phyloP scores from a whole-genome alignment of 129 eudicot species.

The Silybum marianum region DNA sequence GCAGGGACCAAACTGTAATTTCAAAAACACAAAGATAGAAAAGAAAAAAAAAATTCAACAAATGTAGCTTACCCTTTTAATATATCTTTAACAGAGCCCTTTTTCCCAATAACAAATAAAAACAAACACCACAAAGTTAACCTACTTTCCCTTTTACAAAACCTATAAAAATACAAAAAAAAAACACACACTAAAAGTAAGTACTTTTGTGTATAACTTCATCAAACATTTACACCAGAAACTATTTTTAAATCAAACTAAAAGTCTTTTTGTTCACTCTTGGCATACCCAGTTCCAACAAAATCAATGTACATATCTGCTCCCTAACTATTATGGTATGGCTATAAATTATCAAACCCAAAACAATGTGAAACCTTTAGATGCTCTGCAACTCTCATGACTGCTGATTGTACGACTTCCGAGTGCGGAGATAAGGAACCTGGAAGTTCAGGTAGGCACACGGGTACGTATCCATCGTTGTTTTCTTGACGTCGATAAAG shows the following conservation, averaged over 20 bases:
- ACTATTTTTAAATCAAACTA: background rate
- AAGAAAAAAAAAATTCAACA: too few relatives aligned
- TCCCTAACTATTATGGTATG: background rate
- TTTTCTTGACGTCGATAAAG: constrained; percentile 47
- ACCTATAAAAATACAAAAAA: constrained; percentile 22
- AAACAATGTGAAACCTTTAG: constrained; percentile 71
- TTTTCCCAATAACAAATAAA: background rate
- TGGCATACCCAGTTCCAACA: background rate
- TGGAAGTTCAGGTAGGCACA: constrained; percentile 79
- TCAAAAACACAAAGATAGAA: too few relatives aligned
- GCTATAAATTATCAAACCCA: constrained; percentile 35
- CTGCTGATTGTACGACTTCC: constrained; percentile 61
- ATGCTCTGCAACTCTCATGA: constrained; percentile 63
- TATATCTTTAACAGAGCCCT: background rate
- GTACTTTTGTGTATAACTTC: constrained; percentile 26
- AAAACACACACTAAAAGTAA: constrained; percentile 11
- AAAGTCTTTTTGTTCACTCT: background rate
- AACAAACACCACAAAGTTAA: background rate
- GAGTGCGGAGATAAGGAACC: constrained; percentile 61
- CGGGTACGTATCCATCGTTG: constrained; percentile 54
- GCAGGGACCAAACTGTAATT: too few relatives aligned
- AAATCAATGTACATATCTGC: constrained; percentile 3
- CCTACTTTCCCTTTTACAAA: constrained; percentile 32
- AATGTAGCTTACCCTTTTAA: background rate
- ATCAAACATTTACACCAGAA: constrained; percentile 34